Conservation (phyloP, 495 filamentous ascomycete species). For the Penicillium desertorum region DNA sequence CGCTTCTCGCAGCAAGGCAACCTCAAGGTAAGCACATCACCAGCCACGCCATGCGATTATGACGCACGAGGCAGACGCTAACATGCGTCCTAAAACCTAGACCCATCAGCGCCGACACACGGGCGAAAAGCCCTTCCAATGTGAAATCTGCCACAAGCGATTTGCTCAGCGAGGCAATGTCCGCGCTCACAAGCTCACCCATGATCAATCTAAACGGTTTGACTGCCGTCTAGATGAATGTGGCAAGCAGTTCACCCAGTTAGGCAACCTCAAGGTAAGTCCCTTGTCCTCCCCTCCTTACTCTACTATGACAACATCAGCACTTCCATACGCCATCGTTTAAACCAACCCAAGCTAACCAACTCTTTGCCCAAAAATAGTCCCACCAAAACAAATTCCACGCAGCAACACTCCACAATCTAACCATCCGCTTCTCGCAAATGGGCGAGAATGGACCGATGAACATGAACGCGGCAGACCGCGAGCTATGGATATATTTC, state of each 20-base stretch:
- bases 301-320: not conserved
- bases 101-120: constrained; percentile 85
- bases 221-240: constrained; percentile 78
- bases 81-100: constrained; percentile 35
- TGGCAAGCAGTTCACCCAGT: constrained; percentile 80
- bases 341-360: constrained; percentile 6
- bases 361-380: constrained; percentile 41
- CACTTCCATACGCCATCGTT: not conserved
- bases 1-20: constrained; percentile 88
- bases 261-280: constrained; percentile 82
- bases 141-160: constrained; percentile 75
- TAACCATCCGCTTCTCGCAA: constrained; percentile 72
- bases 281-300: not conserved
- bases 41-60: not conserved
- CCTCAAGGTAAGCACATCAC: constrained; percentile 61
- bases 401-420: constrained; percentile 61
- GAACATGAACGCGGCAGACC: constrained; percentile 65
- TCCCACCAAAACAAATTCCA: constrained; percentile 96
- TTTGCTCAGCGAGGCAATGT: constrained; percentile 88
- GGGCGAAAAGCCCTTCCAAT: constrained; percentile 82
- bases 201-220: constrained; percentile 75
- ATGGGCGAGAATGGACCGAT: constrained; percentile 62
- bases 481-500: constrained; percentile 84
- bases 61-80: not conserved
- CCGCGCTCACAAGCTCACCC: constrained; percentile 81